Base-by-base conservation (phyloP, 1,284 basidiomycete species). In the Leccinum pseudoinsigne region DNA sequence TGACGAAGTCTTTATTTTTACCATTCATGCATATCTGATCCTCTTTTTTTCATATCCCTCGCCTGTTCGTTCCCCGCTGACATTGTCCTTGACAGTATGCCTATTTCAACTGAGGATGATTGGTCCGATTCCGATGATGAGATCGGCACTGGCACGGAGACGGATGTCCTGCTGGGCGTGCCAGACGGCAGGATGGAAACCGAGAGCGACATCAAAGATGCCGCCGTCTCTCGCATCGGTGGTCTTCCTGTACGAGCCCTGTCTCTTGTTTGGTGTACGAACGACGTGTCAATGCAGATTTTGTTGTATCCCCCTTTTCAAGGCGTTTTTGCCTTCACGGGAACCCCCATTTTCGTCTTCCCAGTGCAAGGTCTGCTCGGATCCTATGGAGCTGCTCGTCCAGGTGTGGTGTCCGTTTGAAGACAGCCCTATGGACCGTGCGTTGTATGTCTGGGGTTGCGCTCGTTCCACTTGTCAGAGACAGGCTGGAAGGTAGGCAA, bases 11-110 rank as follows among this genome's bases (percentile, higher is more conserved):
- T 69, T 73, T 71, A 80, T 78, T 75, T 74, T 80, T 89, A 89
- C 91, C 91, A 93, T 93, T 94, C 92, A 93, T 93, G 92, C 90
- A 82, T 88, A 83, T 79, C 92, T 93, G 92, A 93, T 76, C 71
- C 55, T 51, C 54, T 38, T 38, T 47, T 18, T 31, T 70, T 21
- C 68, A 60, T 56, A 54, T 31, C 58, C 10, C 18, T 58, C 55
- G 66, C 51, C 6, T 18, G 10, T 5, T 62, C 16, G 10, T 70
- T 69, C 61, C 67, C 59, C 59, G 59, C 71, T 72, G 64, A 72
- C 61, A 1, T 6, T 36, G n/a, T 51, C 68, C 58, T 47, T 58
- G 57, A 68, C 62, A 68, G 63, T 36, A 82, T 83, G 81, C 68
- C 78, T 1, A 68, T 72, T 26, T 65, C 67, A 42, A 68, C 65